Evolutionary conservation across 148 eudicot genomes (phyloP), one percentile per base, ranked within the genome.

Genomic region (Chenopodium formosanum): DNA sequence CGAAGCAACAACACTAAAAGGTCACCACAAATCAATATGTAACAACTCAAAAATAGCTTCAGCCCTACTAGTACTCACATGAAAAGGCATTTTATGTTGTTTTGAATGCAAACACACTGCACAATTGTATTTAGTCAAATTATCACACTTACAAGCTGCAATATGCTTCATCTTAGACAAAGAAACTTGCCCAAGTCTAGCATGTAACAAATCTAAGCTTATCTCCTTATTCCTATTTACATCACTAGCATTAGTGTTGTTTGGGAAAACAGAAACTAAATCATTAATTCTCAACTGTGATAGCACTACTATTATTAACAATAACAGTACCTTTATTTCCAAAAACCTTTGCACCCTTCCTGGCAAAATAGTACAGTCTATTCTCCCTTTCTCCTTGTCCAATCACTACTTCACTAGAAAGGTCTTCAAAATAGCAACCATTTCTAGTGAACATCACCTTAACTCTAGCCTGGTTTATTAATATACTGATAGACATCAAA

Each of bases 11-110:
- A 19, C 34, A 3, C 23, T 77, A 40, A 63, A 62, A 4, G 79
- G 79, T n/a, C 70, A 53, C 70, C 52, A 77, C 1, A 77, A n/a
- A 14, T 63, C 52, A 7, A 77, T 5, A 22, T 77, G 70, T 5
- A 77, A 16, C 0, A 77, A 10, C 2, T 64, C 79, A 77, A 77
- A 63, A 2, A 5, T 9, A 6, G 10, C 20, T 2, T 0, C 7
- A 19, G 34, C 70, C 4, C n/a, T 62, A 23, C 27, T 32, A 7
- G 0, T 20, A n/a, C 79, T 77, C 1, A 4, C 4, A 31, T 7
- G 0, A 12, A 77, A 60, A 4, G 69, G 69, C 0, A 31, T 3
- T 37, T 29, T 76, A 6, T 76, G 79, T 2, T 16, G 25, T 31
- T 77, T 34, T 2, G 71, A 13, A 0, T 25, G 1, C 4, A 13